A percentile compares a stretch with the other conserved stretches of the same genome.
Evolutionary conservation across 2,329 filamentous ascomycete species (phyloP).

Genomic region (Teratosphaeria viscida): DNA sequence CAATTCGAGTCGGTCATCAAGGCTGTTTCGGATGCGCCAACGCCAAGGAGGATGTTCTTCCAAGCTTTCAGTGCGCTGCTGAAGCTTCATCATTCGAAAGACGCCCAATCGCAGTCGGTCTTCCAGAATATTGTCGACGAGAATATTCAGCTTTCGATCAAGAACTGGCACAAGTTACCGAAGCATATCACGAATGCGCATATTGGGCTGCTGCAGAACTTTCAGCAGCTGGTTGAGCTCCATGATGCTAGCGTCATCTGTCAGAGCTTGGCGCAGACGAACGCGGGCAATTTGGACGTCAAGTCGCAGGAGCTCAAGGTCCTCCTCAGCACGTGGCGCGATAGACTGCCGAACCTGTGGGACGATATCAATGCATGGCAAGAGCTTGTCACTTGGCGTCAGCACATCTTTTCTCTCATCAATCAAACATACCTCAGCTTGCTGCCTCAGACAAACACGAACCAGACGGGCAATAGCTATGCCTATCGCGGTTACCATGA

Average conservation of each 20-base stretch:
- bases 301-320: constrained; percentile 96
- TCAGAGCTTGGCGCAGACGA: constrained; percentile 77
- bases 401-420: constrained; percentile 97
- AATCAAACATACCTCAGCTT: constrained; percentile 86
- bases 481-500: constrained; percentile 97
- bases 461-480: constrained; percentile 80
- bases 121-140: constrained; percentile 91
- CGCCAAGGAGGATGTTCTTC: constrained; percentile 89
- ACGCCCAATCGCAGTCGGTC: constrained; percentile 52
- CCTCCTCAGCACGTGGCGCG: constrained; percentile 86
- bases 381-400: constrained; percentile 97
- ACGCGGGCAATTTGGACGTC: constrained; percentile 70
- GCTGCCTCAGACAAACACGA: constrained; percentile 62
- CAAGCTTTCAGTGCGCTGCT: constrained; percentile 95
- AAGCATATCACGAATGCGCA: constrained; percentile 88
- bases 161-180: constrained; percentile 98
- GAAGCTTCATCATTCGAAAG: constrained; percentile 84
- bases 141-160: constrained; percentile 90
- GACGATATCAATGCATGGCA: constrained; percentile 99
- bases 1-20: constrained; percentile 90
- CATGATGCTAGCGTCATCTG: constrained; percentile 97
- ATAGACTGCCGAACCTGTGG: constrained; percentile 93
- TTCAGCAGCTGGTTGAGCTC: constrained; percentile 93
- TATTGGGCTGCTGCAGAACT: constrained; percentile 89
- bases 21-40: constrained; percentile 93